Base-by-base conservation (phyloP, 306 rosid species). In the Mimosa pudica region DNA sequence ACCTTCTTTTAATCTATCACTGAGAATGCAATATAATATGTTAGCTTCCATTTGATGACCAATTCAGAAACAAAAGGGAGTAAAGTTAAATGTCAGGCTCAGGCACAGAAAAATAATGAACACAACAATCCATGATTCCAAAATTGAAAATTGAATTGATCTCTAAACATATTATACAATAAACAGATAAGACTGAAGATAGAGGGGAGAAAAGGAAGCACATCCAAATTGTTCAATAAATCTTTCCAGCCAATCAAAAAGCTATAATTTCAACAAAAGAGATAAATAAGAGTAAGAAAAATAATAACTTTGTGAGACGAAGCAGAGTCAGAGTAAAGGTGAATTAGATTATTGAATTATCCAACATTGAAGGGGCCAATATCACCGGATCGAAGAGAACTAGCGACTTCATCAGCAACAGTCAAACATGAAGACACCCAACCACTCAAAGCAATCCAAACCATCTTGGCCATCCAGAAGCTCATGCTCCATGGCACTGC, bases 301-400 rank as follows among this genome's bases (percentile, higher is more conserved):
- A 51, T 55, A 30, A 11, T 74, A 30, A 47, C 77, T 69, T 72
- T 7, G 7, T 3, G 62, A 75, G 62, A 75, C 80, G 36, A 71
- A 85, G 88, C 92, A 85, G 70, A 69, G 70, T 2, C 69, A 61
- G 14, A 36, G 46, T n/a, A 54, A 30, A 46, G 84, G 76, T 10
- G 80, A 82, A 46, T 69, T 35, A 67, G 69, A 77, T 49, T 42
- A 35, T 52, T 32, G 14, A 30, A 69, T 95, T 88, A 92, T 49
- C 98, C 94, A 36, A 89, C 92, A 75, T 87, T 91, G 72, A 94
- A 94, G 44, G 97, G 90, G 49, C 98, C 96, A 71, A 95, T 86
- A 83, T 95, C 98, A 7, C 98, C 98, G 20, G 97, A 87, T 18
- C 98, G 88, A 16, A 92, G 90, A 84, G 98, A 89, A 67, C 84